Conservation (phyloP, 2,329 filamentous ascomycete genomes). For the Fusarium sp. region DNA sequence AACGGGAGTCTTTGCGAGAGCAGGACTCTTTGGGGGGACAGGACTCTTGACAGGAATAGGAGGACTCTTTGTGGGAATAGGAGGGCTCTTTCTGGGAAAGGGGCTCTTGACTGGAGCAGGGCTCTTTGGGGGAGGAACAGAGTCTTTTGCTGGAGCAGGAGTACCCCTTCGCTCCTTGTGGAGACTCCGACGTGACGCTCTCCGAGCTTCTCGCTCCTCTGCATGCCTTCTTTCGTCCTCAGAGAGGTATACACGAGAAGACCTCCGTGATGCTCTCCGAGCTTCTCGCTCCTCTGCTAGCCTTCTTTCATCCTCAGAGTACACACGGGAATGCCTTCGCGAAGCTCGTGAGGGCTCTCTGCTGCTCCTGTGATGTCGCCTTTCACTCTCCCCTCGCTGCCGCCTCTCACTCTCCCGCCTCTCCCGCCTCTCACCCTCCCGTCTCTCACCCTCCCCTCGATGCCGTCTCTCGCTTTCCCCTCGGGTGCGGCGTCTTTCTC, state of each 20-base stretch:
- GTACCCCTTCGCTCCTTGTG: conserved; percentile 1
- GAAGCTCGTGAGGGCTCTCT: conserved; percentile 9
- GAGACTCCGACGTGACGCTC: not conserved
- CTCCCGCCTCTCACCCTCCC: not conserved
- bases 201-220: conserved; percentile 4
- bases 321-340: not conserved
- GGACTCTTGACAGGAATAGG: not conserved
- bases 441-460: not conserved
- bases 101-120: not conserved
- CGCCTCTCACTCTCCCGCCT: not conserved
- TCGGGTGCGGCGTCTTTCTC: not conserved
- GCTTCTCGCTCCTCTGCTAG: conserved; percentile 10
- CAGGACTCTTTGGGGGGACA: not conserved
- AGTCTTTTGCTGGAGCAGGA: not conserved
- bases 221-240: conserved; percentile 5
- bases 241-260: not conserved
- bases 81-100: not conserved
- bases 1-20: not conserved
- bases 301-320: conserved; percentile 1
- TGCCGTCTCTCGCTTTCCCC: not conserved
- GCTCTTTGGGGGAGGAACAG: not conserved
- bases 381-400: not conserved
- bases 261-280: not conserved
- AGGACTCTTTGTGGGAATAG: not conserved
- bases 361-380: not conserved